A percentile compares a stretch with the other conserved stretches of the same genome.
phyloP scores from a whole-genome alignment of 257 asterid genomes.

The Osmanthus fragrans region DNA sequence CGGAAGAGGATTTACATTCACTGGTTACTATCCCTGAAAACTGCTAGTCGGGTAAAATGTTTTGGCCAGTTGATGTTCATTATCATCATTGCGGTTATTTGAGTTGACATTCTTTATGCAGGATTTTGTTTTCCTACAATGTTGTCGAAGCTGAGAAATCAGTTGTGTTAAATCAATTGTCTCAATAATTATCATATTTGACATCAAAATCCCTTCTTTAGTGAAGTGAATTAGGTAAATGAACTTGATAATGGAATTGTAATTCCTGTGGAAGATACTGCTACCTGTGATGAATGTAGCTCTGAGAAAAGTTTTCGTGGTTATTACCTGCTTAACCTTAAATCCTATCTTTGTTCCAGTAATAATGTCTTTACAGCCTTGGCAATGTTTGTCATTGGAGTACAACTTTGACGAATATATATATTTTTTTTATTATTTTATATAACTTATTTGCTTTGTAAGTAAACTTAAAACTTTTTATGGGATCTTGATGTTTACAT shows the following conservation, averaged over 20 bases:
- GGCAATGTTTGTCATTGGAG: background rate
- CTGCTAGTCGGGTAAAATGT: conserved; percentile 26
- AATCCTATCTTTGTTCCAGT: no score
- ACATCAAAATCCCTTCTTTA: conserved; percentile 24
- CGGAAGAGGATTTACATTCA: conserved; percentile 89
- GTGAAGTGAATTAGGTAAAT: conserved; percentile 21
- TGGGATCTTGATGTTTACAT: no score
- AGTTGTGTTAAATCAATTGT: conserved; percentile 32
- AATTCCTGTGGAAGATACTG: conserved; percentile 15
- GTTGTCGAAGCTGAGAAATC: conserved; percentile 47
- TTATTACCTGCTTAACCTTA: background rate
- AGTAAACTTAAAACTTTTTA: background rate
- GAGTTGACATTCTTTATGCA: conserved; percentile 25
- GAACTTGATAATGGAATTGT: conserved; percentile 22
- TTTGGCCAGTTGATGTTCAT: conserved; percentile 22
- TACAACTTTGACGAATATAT: background rate
- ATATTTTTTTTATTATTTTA: no score
- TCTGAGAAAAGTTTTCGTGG: background rate
- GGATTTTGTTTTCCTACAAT: conserved; percentile 41
- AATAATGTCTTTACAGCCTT: background rate
- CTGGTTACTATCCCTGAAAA: conserved; percentile 84
- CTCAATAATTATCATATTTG: conserved; percentile 37
- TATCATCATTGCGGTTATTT: conserved; percentile 26
- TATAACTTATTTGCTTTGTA: no score
- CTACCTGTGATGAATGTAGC: conserved; percentile 1